phyloP scores from a whole-genome alignment of 306 rosid species.

The Chamaecrista fasciculata region DNA sequence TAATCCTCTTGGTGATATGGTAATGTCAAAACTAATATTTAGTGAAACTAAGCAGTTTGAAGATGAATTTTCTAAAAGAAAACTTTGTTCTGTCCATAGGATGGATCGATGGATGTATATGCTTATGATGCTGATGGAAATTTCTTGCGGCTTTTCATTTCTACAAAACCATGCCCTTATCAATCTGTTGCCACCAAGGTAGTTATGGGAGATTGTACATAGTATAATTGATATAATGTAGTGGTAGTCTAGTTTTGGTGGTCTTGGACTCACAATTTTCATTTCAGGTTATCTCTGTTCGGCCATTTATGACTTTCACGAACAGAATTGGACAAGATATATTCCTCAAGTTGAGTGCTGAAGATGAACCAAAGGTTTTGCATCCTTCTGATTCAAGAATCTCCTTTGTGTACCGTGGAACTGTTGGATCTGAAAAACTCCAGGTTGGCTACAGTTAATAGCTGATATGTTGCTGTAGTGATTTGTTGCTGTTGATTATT shows the following conservation, averaged over 20 bases:
- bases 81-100: conserved; percentile 46
- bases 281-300: conserved; percentile 72
- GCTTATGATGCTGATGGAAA: conserved; percentile 78
- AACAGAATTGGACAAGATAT: conserved; percentile 87
- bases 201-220: conserved; percentile 25
- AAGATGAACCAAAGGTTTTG: conserved; percentile 84
- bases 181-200: conserved; percentile 95
- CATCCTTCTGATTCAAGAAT: conserved; percentile 74
- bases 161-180: conserved; percentile 81
- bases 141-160: conserved; percentile 70
- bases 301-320: conserved; percentile 92
- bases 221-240: conserved; percentile 12
- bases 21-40: conserved; percentile 34
- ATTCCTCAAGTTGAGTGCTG: conserved; percentile 63
- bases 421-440: conserved; percentile 65
- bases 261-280: conserved; percentile 7
- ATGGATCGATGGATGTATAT: conserved; percentile 82
- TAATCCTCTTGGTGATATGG: conserved; percentile 88
- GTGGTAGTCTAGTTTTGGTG: conserved; percentile 8
- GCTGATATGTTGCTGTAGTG: conserved; percentile 26
- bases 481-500: conserved; percentile 1
- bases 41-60: not conserved
- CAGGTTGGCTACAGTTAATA: conserved; percentile 57
- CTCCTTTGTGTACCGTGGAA: conserved; percentile 56
- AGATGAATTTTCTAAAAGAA: conserved; percentile 6